Conservation (phyloP, 139 green algal genomes). For the Chlorella sorokiniana region DNA sequence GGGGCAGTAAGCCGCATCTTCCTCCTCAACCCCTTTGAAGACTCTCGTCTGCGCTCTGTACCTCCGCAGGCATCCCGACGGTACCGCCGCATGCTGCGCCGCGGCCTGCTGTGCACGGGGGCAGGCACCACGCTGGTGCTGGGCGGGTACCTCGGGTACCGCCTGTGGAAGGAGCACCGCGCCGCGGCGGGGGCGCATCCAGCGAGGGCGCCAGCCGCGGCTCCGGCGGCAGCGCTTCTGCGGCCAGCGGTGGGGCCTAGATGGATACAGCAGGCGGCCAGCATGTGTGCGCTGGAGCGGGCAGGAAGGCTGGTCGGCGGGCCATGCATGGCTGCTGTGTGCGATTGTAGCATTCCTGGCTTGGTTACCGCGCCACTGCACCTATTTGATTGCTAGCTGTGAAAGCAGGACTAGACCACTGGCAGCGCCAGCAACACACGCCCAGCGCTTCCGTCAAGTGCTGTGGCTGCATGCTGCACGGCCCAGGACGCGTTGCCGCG, state of each 20-base stretch:
- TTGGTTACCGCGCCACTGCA: too few species aligned
- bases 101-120: slow-evolving; percentile 32
- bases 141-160: slow-evolving; percentile 39
- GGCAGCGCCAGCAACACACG: too few species aligned
- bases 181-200: background rate
- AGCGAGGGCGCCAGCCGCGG: background rate
- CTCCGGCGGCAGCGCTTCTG: background rate
- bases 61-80: slow-evolving; percentile 26
- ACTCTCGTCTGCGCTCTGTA: background rate
- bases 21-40: background rate
- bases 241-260: background rate
- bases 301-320: too few species aligned
- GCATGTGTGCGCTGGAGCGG: too few species aligned
- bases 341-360: too few species aligned
- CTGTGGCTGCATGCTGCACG: too few species aligned
- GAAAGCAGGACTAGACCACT: too few species aligned
- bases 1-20: background rate
- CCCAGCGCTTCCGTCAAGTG: too few species aligned
- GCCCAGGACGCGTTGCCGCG: too few species aligned
- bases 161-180: slow-evolving; percentile 3
- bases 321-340: too few species aligned
- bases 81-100: slow-evolving; percentile 47
- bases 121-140: slow-evolving; percentile 27
- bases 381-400: too few species aligned
- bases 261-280: background rate